Percentiles rank a stretch among this genome's conserved stretches.
phyloP scores from a whole-genome alignment of 2,329 filamentous ascomycete genomes.

The Diaporthe humulicola region DNA sequence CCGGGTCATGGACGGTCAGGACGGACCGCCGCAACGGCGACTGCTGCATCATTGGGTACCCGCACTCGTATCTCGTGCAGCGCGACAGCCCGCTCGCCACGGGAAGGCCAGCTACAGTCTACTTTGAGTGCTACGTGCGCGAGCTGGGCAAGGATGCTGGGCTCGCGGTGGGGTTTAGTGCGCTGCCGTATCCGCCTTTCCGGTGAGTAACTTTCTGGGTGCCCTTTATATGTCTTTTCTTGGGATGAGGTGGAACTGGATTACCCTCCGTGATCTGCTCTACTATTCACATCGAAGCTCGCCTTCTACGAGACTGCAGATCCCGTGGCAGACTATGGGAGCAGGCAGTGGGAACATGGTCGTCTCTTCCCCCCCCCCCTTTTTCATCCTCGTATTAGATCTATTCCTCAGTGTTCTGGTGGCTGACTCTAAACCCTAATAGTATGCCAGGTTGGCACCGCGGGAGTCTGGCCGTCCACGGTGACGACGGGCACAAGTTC shows the following conservation, averaged over 20 bases:
- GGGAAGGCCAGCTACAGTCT: conserved; percentile 65
- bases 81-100: conserved; percentile 69
- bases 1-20: conserved; percentile 60
- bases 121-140: conserved; percentile 75
- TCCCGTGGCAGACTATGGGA: no score
- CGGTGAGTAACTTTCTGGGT: conserved; percentile 51
- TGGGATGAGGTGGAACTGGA: not conserved
- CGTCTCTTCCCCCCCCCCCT: no score
- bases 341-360: not conserved
- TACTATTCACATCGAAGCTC: not conserved
- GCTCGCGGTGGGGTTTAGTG: conserved; percentile 78
- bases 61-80: conserved; percentile 75
- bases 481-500: conserved; percentile 83
- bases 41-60: conserved; percentile 73
- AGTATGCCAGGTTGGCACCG: conserved; percentile 83
- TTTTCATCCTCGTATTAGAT: no score
- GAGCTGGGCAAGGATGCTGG: conserved; percentile 31
- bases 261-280: not conserved
- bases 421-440: not conserved
- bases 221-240: not conserved
- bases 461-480: conserved; percentile 80
- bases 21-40: conserved; percentile 65
- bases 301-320: not conserved
- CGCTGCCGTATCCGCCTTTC: conserved; percentile 82
- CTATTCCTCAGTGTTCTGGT: not conserved